Evolutionary conservation across 2,329 filamentous ascomycete species (phyloP), one percentile per base, ranked within the genome.

Genomic region (Ophiosphaerella herpotricha): DNA sequence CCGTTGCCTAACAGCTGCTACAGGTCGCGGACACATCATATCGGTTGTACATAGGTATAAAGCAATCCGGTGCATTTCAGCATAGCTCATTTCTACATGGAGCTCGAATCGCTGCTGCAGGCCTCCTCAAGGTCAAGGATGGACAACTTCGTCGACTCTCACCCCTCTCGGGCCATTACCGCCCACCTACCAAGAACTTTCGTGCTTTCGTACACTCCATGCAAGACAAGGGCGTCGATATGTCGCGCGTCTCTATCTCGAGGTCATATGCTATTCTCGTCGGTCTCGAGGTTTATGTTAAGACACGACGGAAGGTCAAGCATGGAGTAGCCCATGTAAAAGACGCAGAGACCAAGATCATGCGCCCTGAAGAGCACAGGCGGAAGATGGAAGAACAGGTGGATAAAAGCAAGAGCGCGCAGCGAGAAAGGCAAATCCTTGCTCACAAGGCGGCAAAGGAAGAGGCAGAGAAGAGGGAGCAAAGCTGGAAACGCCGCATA

Each of bases 31-130:
- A 96, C 73, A 93, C 90, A 1, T 87, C 84, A 1, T 94, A 92
- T 70, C 85, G 89, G 1, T 78, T 96, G 0, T 96, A 96, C 70
- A 85, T 96, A 31, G 91, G 91, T 40, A 94, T 96, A 77, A 96
- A 97, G 67, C 85, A 89, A 70, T 88, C 86, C 4, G 92, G 92
- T 9, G 85, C 89, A 4, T 97, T 97, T 65, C 92, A 96, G 64
- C 92, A 96, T 73, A 92, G 88, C 11, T 94, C 90, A 0, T 96
- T 97, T 64, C 79, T 96, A 1, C 89, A 92, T 54, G 92, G 91
- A 21, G 82, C 86, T 8, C 85, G 91, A 11, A 91, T 96, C 44
- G 85, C 86, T 0, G 87, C 91, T 0, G 92, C 92, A 4, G 92
- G 92, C 0, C 77, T 93, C 23, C 91, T 96, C 68, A 91, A 89